These are phyloP conservation scores for Ascomycota sp. DNA, from an alignment of 2,329 filamentous ascomycete genomes.

Conservation along the genomic window DNA sequence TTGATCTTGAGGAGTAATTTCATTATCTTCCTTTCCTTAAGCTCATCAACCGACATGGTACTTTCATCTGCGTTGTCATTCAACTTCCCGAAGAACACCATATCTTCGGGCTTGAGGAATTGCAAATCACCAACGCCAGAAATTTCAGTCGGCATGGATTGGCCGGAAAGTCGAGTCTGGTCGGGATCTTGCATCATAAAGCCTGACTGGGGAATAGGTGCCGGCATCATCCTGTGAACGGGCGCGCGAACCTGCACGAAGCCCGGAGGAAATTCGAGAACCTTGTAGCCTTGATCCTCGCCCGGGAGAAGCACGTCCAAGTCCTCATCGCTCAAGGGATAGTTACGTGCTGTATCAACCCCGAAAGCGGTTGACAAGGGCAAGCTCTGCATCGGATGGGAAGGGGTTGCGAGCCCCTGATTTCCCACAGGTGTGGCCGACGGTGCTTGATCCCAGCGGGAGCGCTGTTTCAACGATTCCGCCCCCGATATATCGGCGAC, in stretches of 20 bases:
- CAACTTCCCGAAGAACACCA: slow-evolving; percentile 96
- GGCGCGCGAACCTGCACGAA: slow-evolving; percentile 70
- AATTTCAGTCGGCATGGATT: slow-evolving; percentile 86
- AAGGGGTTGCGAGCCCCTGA: slow-evolving; percentile 56
- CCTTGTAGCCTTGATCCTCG: slow-evolving; percentile 78
- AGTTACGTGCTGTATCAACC: slow-evolving; percentile 62
- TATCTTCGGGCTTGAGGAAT: slow-evolving; percentile 97
- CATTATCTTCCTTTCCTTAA: slow-evolving; percentile 99
- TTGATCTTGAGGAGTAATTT: slow-evolving; percentile 91
- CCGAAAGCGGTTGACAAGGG: slow-evolving; percentile 46
- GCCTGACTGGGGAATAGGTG: slow-evolving; percentile 55
- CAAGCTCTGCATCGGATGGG: slow-evolving; percentile 45
- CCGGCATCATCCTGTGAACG: slow-evolving; percentile 53
- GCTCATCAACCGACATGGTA: slow-evolving; percentile 73
- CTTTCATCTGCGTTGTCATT: slow-evolving; percentile 90
- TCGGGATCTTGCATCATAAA: slow-evolving; percentile 98
- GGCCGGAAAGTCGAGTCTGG: slow-evolving; percentile 61
- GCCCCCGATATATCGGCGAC: slow-evolving; percentile 27
- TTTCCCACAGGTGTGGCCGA: slow-evolving; percentile 56
- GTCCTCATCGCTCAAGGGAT: slow-evolving; percentile 78
- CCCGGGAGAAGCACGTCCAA: slow-evolving; percentile 78
- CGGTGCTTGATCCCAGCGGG: slow-evolving; percentile 83
- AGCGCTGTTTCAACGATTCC: slow-evolving; percentile 52
- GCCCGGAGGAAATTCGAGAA: slow-evolving; percentile 74
- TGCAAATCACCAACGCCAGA: slow-evolving; percentile 89